Base-by-base conservation (phyloP, 1,284 basidiomycete species). In the Mycena sp. region DNA sequence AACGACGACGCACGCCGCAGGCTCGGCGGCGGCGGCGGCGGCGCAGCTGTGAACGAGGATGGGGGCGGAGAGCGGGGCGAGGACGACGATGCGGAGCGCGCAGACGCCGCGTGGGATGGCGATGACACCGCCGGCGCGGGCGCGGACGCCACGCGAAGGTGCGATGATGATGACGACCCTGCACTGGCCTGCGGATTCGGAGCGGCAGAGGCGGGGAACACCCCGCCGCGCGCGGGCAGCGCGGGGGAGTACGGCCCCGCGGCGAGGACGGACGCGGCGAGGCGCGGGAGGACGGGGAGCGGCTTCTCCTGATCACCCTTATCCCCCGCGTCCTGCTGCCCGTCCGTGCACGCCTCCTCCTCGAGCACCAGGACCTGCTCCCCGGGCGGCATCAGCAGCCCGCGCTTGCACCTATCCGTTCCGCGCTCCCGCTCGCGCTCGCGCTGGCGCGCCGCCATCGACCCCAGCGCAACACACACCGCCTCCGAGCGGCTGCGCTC, bases 81-180 rank as follows among this genome's bases (percentile, higher is more conserved):
- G 3, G 71, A 63, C 7, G 71, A 69, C 2, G 75, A 73, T 14
- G 26, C 10, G 32, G 6, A 26, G 40, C 40, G 74, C 41, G 54
- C 45, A 57, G 35, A 14, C n/a, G 25, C 30, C 30, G 43, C 6
- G 26, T 16, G 7, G 25, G 28, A 21, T 6, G 26, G 23, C 6
- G 25, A 3, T 17, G 58, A 26, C 38, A 26, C 28, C 3, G 9
- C 6, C 1, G 45, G 6, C n/a, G 37, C 54, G 71, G 40, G 63
- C 57, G 58, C 69, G 64, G 41, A 69, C 62, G 12, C 75, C 71
- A 46, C 69, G 64, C 11, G 71, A 59, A 1, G 77, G 77, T 4
- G 82, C 78, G 19, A 19, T n/a, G n/a, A n/a, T n/a, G n/a, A n/a
- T n/a, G n/a, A n/a, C n/a, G n/a, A n/a, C n/a, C n/a, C 14, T 14